These are phyloP conservation scores for Nitzschia putrida DNA, from an alignment of 108 stramenopile genomes.

Conservation along the genomic window DNA sequence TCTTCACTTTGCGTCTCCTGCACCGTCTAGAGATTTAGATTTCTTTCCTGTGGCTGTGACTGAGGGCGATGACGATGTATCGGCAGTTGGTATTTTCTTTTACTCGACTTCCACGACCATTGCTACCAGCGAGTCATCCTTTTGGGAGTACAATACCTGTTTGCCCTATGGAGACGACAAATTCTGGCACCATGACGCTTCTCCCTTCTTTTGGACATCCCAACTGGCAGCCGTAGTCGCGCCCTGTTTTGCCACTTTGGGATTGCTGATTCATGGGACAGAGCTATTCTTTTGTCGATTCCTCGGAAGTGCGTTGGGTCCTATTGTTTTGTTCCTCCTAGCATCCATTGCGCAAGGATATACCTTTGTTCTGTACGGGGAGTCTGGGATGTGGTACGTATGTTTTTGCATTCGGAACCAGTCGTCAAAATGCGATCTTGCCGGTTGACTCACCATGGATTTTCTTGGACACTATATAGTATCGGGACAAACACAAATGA, in stretches of 20 bases:
- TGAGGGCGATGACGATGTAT: no score
- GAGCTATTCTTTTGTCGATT: not conserved
- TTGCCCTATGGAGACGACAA: not conserved
- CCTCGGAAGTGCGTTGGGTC: not conserved
- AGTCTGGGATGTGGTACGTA: not conserved
- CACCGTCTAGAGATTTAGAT: not conserved
- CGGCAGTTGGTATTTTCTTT: not conserved
- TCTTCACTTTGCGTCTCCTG: not conserved
- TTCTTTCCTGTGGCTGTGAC: not conserved
- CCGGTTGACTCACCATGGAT: not conserved
- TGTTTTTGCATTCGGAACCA: not conserved
- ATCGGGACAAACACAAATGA: not conserved
- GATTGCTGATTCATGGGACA: not conserved
- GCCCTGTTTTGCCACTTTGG: not conserved
- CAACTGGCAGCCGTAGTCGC: not conserved
- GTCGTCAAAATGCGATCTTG: not conserved
- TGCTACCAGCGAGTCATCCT: not conserved
- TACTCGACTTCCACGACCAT: not conserved
- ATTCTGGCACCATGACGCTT: not conserved
- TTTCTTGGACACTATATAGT: not conserved
- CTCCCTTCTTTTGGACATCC: constrained; percentile 1
- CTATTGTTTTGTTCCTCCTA: not conserved
- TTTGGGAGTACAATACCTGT: constrained; percentile 4
- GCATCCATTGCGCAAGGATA: constrained; percentile 3
- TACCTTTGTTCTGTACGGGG: constrained; percentile 5